Percentiles rank a stretch among this genome's conserved stretches.
phyloP scores from a whole-genome alignment of 257 asterid genomes.

The Cinchona pubescens region DNA sequence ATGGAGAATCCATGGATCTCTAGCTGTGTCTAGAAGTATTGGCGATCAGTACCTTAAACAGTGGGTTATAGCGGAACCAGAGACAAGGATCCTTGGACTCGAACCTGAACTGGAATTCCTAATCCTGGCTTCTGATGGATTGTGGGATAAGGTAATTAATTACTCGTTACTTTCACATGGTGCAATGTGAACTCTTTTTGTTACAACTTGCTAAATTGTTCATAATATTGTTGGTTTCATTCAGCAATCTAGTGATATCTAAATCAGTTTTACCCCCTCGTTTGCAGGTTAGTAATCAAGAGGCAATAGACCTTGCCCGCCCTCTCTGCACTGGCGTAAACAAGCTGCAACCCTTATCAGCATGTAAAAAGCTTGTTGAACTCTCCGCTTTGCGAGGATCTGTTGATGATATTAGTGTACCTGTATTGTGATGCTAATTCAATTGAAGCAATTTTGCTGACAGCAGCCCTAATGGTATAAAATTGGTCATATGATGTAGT shows the following conservation, averaged over 20 bases:
- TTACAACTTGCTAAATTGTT: background rate
- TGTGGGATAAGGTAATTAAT: constrained; percentile 97
- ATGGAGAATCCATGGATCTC: constrained; percentile 77
- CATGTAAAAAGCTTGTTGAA: constrained; percentile 69
- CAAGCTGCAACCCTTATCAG: constrained; percentile 44
- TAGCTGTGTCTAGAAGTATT: constrained; percentile 79
- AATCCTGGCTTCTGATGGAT: constrained; percentile 87
- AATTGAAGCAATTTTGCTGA: constrained; percentile 29
- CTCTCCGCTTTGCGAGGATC: constrained; percentile 75
- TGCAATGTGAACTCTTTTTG: background rate
- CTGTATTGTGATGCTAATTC: constrained; percentile 66
- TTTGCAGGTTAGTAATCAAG: constrained; percentile 76
- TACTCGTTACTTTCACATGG: background rate
- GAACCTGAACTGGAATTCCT: constrained; percentile 67
- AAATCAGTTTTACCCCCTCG: background rate
- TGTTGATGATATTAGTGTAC: constrained; percentile 67
- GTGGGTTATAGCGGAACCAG: constrained; percentile 85
- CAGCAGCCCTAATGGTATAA: background rate
- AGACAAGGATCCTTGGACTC: constrained; percentile 47
- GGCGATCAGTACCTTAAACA: constrained; percentile 84
- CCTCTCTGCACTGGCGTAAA: constrained; percentile 36
- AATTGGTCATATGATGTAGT: background rate
- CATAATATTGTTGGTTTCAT: background rate
- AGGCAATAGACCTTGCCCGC: constrained; percentile 65
- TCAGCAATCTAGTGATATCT: background rate